phyloP scores from a whole-genome alignment of 148 eudicot genomes.

The Rhododendron simsii region DNA sequence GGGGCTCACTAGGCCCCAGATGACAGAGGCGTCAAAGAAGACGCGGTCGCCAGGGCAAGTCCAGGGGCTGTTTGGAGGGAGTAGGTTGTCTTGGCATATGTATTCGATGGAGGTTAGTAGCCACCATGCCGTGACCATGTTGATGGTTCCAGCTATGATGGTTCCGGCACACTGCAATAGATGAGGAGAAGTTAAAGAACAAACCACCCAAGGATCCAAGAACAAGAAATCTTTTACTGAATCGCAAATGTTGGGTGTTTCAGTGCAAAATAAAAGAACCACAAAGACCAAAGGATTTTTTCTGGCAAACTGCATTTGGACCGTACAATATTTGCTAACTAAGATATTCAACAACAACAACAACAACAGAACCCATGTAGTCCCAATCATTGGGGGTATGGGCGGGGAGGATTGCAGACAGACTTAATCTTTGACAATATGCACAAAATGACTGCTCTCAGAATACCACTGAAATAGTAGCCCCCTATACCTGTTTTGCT shows the following conservation, averaged over 20 bases:
- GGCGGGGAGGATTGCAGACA: too few species aligned
- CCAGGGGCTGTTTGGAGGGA: slow-evolving; percentile 49
- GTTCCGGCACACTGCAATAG: slow-evolving; percentile 46
- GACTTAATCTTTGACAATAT: too few species aligned
- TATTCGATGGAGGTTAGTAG: slow-evolving; percentile 31
- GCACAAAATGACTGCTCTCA: too few species aligned
- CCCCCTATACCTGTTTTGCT: too few species aligned
- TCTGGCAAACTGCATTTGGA: not conserved
- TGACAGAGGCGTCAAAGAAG: slow-evolving; percentile 66
- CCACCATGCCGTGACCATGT: slow-evolving; percentile 51
- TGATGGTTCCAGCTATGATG: slow-evolving; percentile 48
- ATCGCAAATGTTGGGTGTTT: not conserved
- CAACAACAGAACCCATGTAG: too few species aligned
- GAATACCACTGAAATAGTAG: too few species aligned
- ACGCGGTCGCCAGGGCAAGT: slow-evolving; percentile 54
- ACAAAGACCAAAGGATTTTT: not conserved
- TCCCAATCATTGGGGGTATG: too few species aligned
- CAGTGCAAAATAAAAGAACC: not conserved
- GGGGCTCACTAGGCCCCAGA: slow-evolving; percentile 67
- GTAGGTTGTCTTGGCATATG: slow-evolving; percentile 37
- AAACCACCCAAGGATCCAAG: too few species aligned
- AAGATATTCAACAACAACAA: too few species aligned
- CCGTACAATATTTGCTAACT: not conserved
- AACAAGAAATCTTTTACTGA: not conserved
- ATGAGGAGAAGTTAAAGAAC: not conserved